Conservation (phyloP, 169 alveolate genomes). For the Eimeria nieschulzi region DNA sequence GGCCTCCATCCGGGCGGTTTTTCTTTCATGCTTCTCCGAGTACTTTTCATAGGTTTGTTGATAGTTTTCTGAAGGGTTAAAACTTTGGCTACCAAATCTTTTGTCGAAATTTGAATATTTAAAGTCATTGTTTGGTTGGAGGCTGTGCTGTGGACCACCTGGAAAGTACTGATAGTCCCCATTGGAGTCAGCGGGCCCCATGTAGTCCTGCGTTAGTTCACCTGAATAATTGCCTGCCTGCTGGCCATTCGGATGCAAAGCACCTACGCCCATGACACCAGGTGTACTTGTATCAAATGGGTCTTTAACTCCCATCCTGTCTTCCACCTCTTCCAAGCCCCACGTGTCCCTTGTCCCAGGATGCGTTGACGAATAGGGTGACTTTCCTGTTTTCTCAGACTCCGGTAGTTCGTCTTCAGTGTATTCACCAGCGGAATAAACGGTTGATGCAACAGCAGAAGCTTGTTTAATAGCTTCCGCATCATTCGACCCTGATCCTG, state of each 20-base stretch:
- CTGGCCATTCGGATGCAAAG: too few species aligned
- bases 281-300: neutral
- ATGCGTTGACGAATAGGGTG: neutral
- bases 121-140: neutral
- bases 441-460: neutral
- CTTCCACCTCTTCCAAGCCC: neutral
- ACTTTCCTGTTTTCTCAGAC: neutral
- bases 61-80: too few species aligned
- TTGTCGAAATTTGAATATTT: too few species aligned
- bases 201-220: neutral
- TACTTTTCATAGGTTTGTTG: neutral
- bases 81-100: too few species aligned
- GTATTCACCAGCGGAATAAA: conserved; percentile 20
- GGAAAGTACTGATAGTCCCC: too few species aligned
- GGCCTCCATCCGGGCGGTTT: neutral
- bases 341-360: neutral
- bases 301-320: neutral
- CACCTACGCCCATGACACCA: too few species aligned
- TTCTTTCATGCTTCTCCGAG: neutral
- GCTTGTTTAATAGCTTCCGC: conserved; percentile 11
- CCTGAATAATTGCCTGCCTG: neutral
- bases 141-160: neutral
- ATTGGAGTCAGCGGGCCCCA: neutral
- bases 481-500: neutral
- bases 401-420: conserved; percentile 19